Percentiles rank a stretch among this genome's conserved stretches.
phyloP scores from a whole-genome alignment of 352 stramenopile species.

The Pseudoperonospora humuli region DNA sequence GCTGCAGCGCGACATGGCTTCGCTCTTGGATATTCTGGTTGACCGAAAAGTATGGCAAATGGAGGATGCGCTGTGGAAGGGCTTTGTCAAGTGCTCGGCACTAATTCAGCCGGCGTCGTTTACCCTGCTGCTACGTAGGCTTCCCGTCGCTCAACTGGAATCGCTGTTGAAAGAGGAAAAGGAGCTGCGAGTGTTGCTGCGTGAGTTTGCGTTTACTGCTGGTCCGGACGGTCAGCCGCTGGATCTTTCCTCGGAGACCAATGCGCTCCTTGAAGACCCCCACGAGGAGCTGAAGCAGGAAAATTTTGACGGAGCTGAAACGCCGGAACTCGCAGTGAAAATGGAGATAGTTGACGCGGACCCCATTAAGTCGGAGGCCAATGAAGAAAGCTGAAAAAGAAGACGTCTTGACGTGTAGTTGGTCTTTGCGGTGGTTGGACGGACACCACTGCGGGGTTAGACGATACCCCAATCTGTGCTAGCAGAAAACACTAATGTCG shows the following conservation, averaged over 20 bases:
- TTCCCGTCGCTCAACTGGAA: conserved; percentile 43
- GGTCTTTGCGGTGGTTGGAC: neutral
- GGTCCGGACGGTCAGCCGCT: conserved; percentile 23
- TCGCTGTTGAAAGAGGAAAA: conserved; percentile 53
- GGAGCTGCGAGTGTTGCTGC: conserved; percentile 40
- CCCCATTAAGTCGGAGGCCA: conserved; percentile 16
- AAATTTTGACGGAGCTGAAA: neutral
- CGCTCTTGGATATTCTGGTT: conserved; percentile 46
- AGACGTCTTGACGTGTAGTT: neutral
- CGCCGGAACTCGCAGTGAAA: conserved; percentile 9
- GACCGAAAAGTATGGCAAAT: conserved; percentile 59
- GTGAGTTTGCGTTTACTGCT: conserved; percentile 32
- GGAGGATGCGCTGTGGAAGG: conserved; percentile 69
- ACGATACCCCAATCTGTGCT: no score
- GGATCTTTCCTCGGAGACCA: conserved; percentile 26
- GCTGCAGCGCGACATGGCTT: conserved; percentile 54
- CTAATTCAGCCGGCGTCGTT: conserved; percentile 72
- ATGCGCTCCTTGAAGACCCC: conserved; percentile 22
- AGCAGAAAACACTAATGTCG: no score
- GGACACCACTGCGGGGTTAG: no score
- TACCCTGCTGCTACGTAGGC: conserved; percentile 41
- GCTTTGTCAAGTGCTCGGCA: conserved; percentile 70
- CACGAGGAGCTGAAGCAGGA: conserved; percentile 15
- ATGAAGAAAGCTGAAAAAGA: neutral
- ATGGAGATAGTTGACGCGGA: conserved; percentile 11